A percentile compares a stretch with the other conserved stretches of the same genome.
Conservation (phyloP, 192 early-diverging fungal genomes). For the Coemansia sp. region DNA sequence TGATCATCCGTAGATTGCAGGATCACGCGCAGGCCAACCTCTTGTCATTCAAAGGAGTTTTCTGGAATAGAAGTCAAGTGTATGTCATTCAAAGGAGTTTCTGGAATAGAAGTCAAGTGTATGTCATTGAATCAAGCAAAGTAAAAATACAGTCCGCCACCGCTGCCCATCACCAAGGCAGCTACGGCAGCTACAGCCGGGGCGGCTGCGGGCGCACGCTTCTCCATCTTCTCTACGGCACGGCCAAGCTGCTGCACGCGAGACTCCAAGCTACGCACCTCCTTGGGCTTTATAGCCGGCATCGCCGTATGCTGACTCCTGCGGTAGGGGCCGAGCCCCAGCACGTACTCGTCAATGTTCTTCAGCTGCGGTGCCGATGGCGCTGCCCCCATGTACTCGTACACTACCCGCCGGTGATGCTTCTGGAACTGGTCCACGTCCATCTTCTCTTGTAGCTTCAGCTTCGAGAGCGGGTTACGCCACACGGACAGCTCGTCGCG, state of each 20-base stretch:
- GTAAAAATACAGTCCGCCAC: constrained; percentile 15
- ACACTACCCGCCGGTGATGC: constrained; percentile 1
- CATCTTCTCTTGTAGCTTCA: neutral
- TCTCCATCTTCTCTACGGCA: neutral
- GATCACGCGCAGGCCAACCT: constrained; percentile 12
- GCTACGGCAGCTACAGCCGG: neutral
- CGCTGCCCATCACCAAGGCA: constrained; percentile 2
- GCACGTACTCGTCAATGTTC: neutral
- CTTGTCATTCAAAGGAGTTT: neutral
- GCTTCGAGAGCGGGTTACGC: neutral
- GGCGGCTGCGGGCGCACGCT: constrained; percentile 1
- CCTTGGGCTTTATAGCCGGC: too few relatives aligned
- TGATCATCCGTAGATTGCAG: neutral
- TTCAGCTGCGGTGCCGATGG: neutral
- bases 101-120: neutral
- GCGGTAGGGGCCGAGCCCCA: constrained; percentile 1
- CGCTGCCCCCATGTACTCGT: constrained; percentile 6
- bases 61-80: neutral
- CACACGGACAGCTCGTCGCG: neutral
- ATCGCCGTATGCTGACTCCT: neutral
- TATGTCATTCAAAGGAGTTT: neutral
- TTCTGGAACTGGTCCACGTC: constrained; percentile 3
- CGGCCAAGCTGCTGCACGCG: too few relatives aligned
- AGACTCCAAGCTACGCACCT: too few relatives aligned
- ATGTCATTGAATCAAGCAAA: constrained; percentile 8